phyloP scores from a whole-genome alignment of 1,284 basidiomycete species.

The Neotropicomus parvogracilis region DNA sequence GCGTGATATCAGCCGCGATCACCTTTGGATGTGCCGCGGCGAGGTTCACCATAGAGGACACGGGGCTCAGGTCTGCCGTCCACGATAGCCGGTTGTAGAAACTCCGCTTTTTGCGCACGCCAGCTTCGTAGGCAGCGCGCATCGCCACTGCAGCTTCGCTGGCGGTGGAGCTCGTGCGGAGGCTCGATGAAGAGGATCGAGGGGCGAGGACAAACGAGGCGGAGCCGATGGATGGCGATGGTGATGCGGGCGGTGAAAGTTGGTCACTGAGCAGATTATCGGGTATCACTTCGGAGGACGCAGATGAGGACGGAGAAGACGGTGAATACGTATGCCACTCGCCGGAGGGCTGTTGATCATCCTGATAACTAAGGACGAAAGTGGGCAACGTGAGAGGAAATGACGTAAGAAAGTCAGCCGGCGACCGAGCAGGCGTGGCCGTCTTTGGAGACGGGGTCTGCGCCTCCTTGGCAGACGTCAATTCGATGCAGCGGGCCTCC shows the following conservation, averaged over 20 bases:
- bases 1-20: conserved; percentile 6
- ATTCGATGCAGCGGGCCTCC: conserved; percentile 48
- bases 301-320: conserved; percentile 31
- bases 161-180: conserved; percentile 26
- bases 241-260: conserved; percentile 33
- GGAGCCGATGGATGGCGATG: conserved; percentile 30
- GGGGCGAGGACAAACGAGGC: conserved; percentile 27
- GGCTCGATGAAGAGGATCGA: conserved; percentile 31
- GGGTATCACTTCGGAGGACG: conserved; percentile 28
- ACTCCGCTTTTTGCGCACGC: conserved; percentile 53
- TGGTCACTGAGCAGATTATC: conserved; percentile 22
- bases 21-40: conserved; percentile 18
- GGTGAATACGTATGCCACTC: conserved; percentile 31
- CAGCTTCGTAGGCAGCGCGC: conserved; percentile 53
- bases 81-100: conserved; percentile 55
- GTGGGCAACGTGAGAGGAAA: conserved; percentile 61
- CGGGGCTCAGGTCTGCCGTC: conserved; percentile 35
- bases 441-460: conserved; percentile 5
- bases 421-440: conserved; percentile 36
- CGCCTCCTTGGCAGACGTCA: conserved; percentile 30
- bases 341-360: conserved; percentile 26
- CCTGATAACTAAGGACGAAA: conserved; percentile 26
- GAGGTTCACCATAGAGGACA: conserved; percentile 25
- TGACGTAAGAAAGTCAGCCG: conserved; percentile 52
- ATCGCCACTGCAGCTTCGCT: conserved; percentile 44